These are phyloP conservation scores for Keithomyces neogunnii DNA, from an alignment of 2,329 filamentous ascomycete species.

Conservation along the genomic window DNA sequence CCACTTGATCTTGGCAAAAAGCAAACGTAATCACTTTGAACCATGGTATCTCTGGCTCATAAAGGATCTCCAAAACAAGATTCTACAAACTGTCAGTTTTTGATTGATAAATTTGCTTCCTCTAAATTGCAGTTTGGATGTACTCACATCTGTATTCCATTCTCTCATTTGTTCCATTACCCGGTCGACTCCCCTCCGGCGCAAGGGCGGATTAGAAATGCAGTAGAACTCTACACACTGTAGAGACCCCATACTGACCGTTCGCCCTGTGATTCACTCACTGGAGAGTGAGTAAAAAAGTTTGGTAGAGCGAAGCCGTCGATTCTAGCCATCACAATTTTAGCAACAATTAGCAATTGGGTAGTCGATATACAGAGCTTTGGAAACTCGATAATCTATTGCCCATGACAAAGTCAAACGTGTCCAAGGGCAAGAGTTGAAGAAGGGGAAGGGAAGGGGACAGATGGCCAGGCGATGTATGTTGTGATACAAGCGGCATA, in stretches of 20 bases:
- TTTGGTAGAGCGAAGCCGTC: neutral
- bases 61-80: slow-evolving; percentile 23
- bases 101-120: neutral
- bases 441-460: neutral
- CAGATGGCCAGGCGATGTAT: neutral
- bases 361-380: no score
- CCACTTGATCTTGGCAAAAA: slow-evolving; percentile 9
- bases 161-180: slow-evolving; percentile 12
- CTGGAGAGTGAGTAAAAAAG: no score
- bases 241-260: neutral
- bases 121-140: neutral
- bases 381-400: no score
- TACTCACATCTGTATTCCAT: neutral
- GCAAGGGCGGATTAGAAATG: slow-evolving; percentile 25
- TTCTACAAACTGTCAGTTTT: neutral
- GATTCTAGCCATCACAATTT: neutral
- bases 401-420: neutral
- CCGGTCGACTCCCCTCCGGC: slow-evolving; percentile 18
- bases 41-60: slow-evolving; percentile 26
- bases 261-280: neutral
- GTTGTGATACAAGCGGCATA: neutral
- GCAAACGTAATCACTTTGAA: slow-evolving; percentile 22
- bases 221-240: slow-evolving; percentile 23
- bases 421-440: neutral
- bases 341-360: neutral